Percentiles rank a stretch among this genome's conserved stretches.
Evolutionary conservation across 129 eudicot species (phyloP).

Genomic region (Artemisia tridentata): DNA sequence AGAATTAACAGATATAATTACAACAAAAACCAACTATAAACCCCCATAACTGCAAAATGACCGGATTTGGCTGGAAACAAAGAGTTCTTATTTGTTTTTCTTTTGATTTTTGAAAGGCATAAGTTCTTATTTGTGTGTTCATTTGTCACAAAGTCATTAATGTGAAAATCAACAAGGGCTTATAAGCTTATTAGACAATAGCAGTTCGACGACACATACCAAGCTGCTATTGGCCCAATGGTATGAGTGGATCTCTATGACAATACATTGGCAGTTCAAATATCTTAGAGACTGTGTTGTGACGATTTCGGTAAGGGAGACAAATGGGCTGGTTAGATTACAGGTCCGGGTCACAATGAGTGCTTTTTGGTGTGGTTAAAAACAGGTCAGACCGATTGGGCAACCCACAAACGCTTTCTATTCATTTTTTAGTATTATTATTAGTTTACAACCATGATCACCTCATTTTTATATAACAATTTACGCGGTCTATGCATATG

Average conservation of each 20-base stretch:
- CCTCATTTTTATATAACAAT: too few species aligned
- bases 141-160: slow-evolving; percentile 1
- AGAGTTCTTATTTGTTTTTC: neutral
- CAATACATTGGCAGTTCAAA: neutral
- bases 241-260: slow-evolving; percentile 3
- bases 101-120: neutral
- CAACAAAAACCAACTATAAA: neutral
- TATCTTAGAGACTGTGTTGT: neutral
- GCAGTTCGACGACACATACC: neutral
- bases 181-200: neutral
- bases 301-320: neutral
- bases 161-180: neutral
- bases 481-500: too few species aligned
- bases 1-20: neutral
- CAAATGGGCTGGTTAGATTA: too few species aligned
- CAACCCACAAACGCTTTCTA: too few species aligned
- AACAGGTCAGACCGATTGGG: too few species aligned
- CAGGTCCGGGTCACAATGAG: too few species aligned
- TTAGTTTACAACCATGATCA: neutral
- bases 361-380: too few species aligned
- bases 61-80: neutral
- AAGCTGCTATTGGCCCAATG: neutral
- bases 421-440: neutral
- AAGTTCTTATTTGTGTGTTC: neutral
- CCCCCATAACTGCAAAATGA: neutral